Base-by-base conservation (phyloP, 441 rosid genomes). In the Lepidium campestre region DNA sequence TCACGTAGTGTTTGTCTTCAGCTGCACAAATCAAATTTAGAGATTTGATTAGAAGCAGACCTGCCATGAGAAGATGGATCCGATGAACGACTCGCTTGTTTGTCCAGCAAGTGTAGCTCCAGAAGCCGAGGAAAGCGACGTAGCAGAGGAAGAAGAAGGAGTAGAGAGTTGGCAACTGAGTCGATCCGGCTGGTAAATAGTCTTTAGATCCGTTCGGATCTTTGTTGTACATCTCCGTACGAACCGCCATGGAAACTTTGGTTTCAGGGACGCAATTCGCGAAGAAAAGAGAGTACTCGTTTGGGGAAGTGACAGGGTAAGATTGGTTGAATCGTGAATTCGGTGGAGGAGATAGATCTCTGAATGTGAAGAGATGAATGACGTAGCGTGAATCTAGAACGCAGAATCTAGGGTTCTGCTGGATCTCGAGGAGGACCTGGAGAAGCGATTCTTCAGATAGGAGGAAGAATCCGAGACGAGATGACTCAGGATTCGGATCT, bases 401-500 rank as follows among this genome's bases (percentile, higher is more conserved):
- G 83, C 99, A 94, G 79, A 91, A 85, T 44, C 80, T 72, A 13
- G 86, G 79, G 75, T 78, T 89, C 55, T 85, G 90, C 41, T 86
- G 96, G 82, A 85, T 81, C 86, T 94, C 99, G 73, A 82, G 79
- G 74, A 85, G 78, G 45, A 94, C 89, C 63, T 86, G 98, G 58
- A 90, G 87, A 53, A 88, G 92, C 6, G 97, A 79, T 52, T 94
- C 98, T 60, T 94, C 96, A 2, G 97, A 89, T 59, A 94, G 86
- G 66, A 94, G 96, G 82, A 91, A 90, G 86, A 94, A 94, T 29
- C 99, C 98, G 56, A 94, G 96, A 2, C 85, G 88, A 10, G 91
- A 82, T 12, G 97, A 70, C 27, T 76, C 78, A 3, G 89, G 86
- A 45, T 80, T 79, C 29, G 82, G 80, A 40, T 72, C 81, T 66